Percentiles rank a stretch among this genome's conserved stretches.
Evolutionary conservation across 805 yeast species (phyloP).

Genomic region (Jamesozyma gamospora): DNA sequence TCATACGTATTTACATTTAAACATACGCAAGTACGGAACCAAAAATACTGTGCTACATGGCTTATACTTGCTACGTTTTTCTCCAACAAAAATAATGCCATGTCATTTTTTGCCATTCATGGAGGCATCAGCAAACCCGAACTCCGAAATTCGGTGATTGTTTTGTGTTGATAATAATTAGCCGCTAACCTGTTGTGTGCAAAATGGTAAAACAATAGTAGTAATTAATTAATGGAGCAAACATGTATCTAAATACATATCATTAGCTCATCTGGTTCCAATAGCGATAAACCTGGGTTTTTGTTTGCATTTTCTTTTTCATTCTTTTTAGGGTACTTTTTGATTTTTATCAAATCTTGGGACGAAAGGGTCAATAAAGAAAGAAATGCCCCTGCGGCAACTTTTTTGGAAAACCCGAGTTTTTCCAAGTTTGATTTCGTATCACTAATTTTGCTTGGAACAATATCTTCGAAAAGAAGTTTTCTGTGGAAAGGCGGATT

Average conservation of each 20-base stretch:
- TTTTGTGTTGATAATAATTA: no score
- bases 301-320: background rate
- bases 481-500: conserved; percentile 13
- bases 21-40: no score
- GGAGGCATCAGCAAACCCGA: no score
- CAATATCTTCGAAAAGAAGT: conserved; percentile 20
- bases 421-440: background rate
- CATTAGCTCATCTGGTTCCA: background rate
- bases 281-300: background rate
- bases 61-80: no score
- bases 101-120: background rate
- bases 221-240: no score
- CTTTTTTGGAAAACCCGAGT: conserved; percentile 12
- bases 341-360: conserved; percentile 9
- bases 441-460: conserved; percentile 15
- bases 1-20: no score
- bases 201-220: background rate
- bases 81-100: background rate
- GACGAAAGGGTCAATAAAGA: conserved; percentile 24
- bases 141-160: no score
- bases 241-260: conserved; percentile 1
- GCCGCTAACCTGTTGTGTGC: background rate
- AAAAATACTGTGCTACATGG: no score
- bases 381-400: conserved; percentile 27
- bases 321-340: background rate